Conservation (phyloP, 139 green algal genomes). For the Haematococcus lacustris region DNA sequence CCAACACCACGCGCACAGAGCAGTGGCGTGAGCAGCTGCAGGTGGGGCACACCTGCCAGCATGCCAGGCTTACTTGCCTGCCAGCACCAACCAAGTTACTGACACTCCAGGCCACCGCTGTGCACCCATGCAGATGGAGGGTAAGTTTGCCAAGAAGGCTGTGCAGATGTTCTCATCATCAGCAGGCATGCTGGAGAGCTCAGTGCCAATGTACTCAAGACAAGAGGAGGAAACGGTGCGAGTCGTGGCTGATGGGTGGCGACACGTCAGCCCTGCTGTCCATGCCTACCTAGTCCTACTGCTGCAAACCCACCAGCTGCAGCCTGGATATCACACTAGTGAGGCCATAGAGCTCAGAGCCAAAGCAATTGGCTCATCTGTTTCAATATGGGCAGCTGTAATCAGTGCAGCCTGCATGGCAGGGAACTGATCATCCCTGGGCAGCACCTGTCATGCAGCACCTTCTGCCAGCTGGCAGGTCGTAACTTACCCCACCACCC, state of each 20-base stretch:
- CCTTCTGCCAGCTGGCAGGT: neutral
- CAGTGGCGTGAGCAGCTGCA: slow-evolving; percentile 76
- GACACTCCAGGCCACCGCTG: too few species aligned
- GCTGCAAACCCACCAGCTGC: neutral
- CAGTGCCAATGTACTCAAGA: too few species aligned
- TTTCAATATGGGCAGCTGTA: too few species aligned
- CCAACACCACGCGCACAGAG: slow-evolving; percentile 61
- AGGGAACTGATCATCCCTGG: too few species aligned
- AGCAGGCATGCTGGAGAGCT: slow-evolving; percentile 2
- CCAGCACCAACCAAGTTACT: too few species aligned
- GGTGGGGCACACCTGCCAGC: slow-evolving; percentile 9
- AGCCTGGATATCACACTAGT: neutral
- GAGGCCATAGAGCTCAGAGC: neutral
- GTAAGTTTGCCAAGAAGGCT: slow-evolving; percentile 58
- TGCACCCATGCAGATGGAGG: slow-evolving; percentile 59
- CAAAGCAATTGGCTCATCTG: neutral
- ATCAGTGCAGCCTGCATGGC: too few species aligned
- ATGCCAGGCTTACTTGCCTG: too few species aligned
- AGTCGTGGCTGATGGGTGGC: neutral
- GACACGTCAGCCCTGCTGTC: neutral
- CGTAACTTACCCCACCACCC: neutral
- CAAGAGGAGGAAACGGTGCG: neutral
- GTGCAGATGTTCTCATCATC: slow-evolving; percentile 47
- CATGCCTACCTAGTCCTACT: neutral
- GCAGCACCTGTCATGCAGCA: neutral